Evolutionary conservation across 345 rosid species (phyloP).

Genomic region (Durio zibethinus): DNA sequence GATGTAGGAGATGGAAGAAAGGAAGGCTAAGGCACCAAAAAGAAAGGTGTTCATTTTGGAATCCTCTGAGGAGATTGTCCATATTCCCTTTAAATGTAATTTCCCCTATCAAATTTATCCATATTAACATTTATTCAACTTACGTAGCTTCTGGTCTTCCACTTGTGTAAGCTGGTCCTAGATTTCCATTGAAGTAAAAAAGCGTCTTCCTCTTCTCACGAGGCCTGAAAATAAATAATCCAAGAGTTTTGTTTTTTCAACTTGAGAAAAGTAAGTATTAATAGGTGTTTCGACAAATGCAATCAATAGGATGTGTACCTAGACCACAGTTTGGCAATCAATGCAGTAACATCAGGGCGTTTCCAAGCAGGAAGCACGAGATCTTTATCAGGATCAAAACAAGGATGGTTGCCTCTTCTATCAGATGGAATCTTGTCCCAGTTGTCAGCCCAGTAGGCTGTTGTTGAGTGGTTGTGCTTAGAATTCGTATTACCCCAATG

Average conservation of each 20-base stretch:
- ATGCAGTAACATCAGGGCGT: conserved; percentile 56
- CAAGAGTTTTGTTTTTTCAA: background rate
- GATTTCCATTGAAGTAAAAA: conserved; percentile 94
- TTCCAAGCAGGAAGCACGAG: conserved; percentile 99
- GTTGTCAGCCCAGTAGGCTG: conserved; percentile 88
- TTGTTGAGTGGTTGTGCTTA: conserved; percentile 88
- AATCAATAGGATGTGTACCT: conserved; percentile 35
- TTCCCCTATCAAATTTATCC: background rate
- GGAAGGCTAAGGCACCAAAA: background rate
- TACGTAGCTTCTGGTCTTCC: conserved; percentile 95
- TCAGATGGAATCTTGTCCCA: conserved; percentile 73
- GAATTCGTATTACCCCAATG: conserved; percentile 99
- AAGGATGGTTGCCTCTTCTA: conserved; percentile 87
- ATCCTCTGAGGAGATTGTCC: background rate
- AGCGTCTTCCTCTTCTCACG: conserved; percentile 69
- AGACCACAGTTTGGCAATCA: conserved; percentile 63
- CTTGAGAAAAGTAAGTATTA: background rate
- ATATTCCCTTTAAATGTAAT: background rate
- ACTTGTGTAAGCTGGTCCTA: conserved; percentile 73
- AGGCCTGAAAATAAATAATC: conserved; percentile 46
- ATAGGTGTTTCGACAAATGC: background rate
- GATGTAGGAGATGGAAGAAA: background rate
- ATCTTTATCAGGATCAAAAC: conserved; percentile 93
- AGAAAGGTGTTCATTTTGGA: background rate
- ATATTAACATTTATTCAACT: conserved; percentile 29